Percentiles rank a stretch among this genome's conserved stretches.
phyloP scores from a whole-genome alignment of 257 asterid genomes.

The Primulina huaijiensis region DNA sequence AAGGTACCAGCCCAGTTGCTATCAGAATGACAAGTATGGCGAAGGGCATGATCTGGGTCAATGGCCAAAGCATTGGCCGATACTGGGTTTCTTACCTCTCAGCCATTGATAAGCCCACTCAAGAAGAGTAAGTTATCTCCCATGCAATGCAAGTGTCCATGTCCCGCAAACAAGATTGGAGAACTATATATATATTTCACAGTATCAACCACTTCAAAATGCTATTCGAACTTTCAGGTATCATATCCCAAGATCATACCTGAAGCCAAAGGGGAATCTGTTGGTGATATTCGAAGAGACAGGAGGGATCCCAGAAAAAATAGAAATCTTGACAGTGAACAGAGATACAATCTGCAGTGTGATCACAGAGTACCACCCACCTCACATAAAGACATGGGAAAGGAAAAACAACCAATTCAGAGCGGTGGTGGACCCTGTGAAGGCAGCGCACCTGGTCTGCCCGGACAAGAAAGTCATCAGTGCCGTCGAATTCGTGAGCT shows the following conservation, averaged over 20 bases:
- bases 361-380: conserved; percentile 54
- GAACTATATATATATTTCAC: neutral
- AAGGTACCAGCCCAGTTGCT: conserved; percentile 64
- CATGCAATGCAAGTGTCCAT: neutral
- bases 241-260: conserved; percentile 74
- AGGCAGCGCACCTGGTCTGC: conserved; percentile 56
- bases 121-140: conserved; percentile 58
- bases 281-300: conserved; percentile 74
- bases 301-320: conserved; percentile 59
- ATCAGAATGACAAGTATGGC: conserved; percentile 64
- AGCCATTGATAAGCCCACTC: conserved; percentile 70
- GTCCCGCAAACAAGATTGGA: neutral
- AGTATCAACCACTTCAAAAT: too few species aligned
- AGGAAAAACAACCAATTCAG: conserved; percentile 41
- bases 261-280: conserved; percentile 60
- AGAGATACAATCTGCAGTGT: conserved; percentile 78
- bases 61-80: conserved; percentile 77
- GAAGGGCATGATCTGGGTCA: conserved; percentile 89
- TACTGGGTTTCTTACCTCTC: conserved; percentile 81
- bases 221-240: conserved; percentile 39
- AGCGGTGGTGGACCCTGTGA: conserved; percentile 27
- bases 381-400: conserved; percentile 46
- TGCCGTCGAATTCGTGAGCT: conserved; percentile 59
- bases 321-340: conserved; percentile 53
- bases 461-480: conserved; percentile 48